Evolutionary conservation across 768 basidiomycete genomes (phyloP), one percentile per base, ranked within the genome.

Genomic region (Trametes punicea): DNA sequence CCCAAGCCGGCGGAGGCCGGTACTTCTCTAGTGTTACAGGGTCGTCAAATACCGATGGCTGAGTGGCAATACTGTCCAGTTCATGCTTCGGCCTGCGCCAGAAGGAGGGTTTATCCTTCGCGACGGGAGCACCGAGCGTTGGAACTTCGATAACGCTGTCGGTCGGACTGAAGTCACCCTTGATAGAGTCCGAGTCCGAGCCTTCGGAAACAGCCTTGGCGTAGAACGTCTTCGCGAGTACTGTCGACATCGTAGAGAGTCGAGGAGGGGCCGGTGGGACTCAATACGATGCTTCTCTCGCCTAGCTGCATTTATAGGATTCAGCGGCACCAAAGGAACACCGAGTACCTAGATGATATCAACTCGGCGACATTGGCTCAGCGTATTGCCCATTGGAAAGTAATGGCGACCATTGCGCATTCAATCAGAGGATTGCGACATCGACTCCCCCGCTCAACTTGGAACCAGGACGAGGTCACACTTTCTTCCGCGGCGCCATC

Each of bases 31-130:
- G 65, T 2, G 76, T 75, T 4, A 61, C 59, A 0, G 81, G 81
- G 58, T 85, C 79, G 57, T 85, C 84, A 61, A 83, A 86, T 0
- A 85, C 83, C 20, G 81, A 83, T 0, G 77, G 79, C 59, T 81
- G 82, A 0, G 84, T 85, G 8, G 84, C 82, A 58, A 83, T 74
- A 31, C 72, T 70, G 58, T 84, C 79, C 51, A 80, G 67, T 57
- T 82, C 75, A 33, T 63, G 59, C 51, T 62, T 55, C 26, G 61
- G 69, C 41, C 64, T 66, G 31, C 68, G 62, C 62, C 68, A 75
- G 47, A 77, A 70, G 21, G 66, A 59, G 15, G 59, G 51, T 10
- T 62, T 49, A 21, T 48, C 61, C 11, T 47, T 47, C 8, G 73
- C 66, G 7, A 69, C 33, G 4, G 74, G 70, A 18, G 65, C 67